Base-by-base conservation (phyloP, 202 grass and related monocot species). In the Eragrostis tef region DNA sequence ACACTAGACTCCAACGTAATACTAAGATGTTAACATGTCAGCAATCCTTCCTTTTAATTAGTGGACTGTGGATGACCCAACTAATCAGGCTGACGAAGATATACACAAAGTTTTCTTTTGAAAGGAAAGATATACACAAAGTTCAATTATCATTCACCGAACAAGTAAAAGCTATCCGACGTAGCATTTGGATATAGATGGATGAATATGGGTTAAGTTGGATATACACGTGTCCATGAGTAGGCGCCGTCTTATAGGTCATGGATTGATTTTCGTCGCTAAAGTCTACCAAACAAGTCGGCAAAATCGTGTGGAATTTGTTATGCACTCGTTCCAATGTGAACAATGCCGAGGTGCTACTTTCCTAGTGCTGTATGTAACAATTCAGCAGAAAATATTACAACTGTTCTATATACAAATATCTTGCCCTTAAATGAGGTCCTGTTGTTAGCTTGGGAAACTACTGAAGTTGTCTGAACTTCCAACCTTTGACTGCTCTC, bases 231-330 rank as follows among this genome's bases (percentile, higher is more conserved):
- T 74, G 24, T 65, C 8, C 31, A 47, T 73, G 74, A 44, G 20
- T 71, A 15, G 74, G 66, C 65, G 22, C 65, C 65, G 44, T 22
- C 75, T 6, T 14, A 36, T 15, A 8, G 3, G 29, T 44, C 6
- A 0, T n/a, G 26, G 67, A 81, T 49, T 49, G 7, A 13, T 48
- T 50, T 12, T 11, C 26, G 36, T 19, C 0, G 4, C 4, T 21
- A 11, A 62, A 49, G 4, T 31, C 29, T 31, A 31, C 29, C 29
- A 3, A 31, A 31, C 29, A 26, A 2, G 62, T 68, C 62, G 19
- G 50, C 71, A 76, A 57, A 13, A 39, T 39, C 81, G 72, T 20
- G 62, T 76, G 39, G 62, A 77, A 59, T 36, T 69, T 11, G 49
- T 48, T 49, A 16, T 25, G 0, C 68, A 9, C 19, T 11, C n/a